Conservation (phyloP, 2,329 filamentous ascomycete genomes). For the Celoporthe dispersa region DNA sequence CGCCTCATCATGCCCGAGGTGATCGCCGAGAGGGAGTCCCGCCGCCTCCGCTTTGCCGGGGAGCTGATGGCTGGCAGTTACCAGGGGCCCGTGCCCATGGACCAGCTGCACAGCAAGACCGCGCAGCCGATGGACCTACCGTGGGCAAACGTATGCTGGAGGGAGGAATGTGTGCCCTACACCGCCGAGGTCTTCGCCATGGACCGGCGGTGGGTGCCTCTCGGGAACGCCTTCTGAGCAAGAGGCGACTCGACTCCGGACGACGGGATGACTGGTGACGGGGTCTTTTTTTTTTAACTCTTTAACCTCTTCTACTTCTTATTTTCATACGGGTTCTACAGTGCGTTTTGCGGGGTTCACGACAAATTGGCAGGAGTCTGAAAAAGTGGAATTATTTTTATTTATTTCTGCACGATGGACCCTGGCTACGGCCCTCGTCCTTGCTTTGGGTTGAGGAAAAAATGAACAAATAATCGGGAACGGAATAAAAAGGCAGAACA, state of each 20-base stretch:
- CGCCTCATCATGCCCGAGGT: constrained; percentile 54
- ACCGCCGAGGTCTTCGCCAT: constrained; percentile 48
- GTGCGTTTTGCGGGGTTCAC: background rate
- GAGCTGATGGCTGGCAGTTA: constrained; percentile 22
- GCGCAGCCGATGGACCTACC: constrained; percentile 43
- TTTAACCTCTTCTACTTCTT: constrained; percentile 9
- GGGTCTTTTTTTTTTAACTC: no score
- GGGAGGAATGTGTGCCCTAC: constrained; percentile 46
- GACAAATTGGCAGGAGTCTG: constrained; percentile 18
- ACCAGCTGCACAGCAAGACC: constrained; percentile 43
- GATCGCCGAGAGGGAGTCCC: constrained; percentile 61
- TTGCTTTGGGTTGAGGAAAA: constrained; percentile 24
- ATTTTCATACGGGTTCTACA: constrained; percentile 14
- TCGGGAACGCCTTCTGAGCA: constrained; percentile 29
- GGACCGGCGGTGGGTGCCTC: constrained; percentile 50
- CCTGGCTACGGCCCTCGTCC: constrained; percentile 21
- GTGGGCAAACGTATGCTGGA: constrained; percentile 56
- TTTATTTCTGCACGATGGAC: constrained; percentile 16
- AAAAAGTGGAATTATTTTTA: constrained; percentile 20
- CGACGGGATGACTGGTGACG: constrained; percentile 4
- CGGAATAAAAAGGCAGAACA: constrained; percentile 26
- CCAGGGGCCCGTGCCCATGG: constrained; percentile 14
- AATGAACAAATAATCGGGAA: constrained; percentile 9
- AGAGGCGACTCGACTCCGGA: background rate
- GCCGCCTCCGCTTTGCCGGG: constrained; percentile 46